Evolutionary conservation across 2,329 filamentous ascomycete genomes (phyloP), one percentile per base, ranked within the genome.

Genomic region (Fusarium sp.): DNA sequence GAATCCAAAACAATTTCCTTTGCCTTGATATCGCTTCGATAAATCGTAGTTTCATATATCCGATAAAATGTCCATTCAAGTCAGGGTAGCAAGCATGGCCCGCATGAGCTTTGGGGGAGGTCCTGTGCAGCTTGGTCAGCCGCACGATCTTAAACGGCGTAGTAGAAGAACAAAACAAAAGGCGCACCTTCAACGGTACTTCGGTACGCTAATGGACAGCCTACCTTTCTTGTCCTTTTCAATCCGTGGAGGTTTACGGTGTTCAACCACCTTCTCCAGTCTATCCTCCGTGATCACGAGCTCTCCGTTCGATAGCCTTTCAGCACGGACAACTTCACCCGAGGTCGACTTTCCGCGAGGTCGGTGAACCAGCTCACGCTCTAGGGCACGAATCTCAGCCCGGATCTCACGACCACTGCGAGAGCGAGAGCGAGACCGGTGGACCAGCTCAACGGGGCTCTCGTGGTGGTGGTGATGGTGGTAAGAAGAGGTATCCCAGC

Each of bases 191-290:
- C 82, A 87, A 82, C 85, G 88, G 82, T 90, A 87, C 84, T 90
- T 90, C 77, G 92, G 92, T 82, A 93, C 88, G 85, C 92, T 93
- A 84, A 95, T 90, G 86, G 91, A 89, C 90, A 96, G 91, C 92
- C 91, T 96, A 97, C 95, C 94, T 94, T 93, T 96, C 86, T 92
- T 92, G 84, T 98, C 94, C 86, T 92, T 94, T 83, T 94, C 92
- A 75, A 97, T 90, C 74, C 92, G 86, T 68, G 92, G 84, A 57
- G 88, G 88, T 78, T 83, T 87, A 76, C 82, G 82, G 51, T 84
- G 82, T 74, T 87, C 85, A 70, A 87, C 83, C 54, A 88, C 79
- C 75, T 81, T 84, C 79, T 90, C 87, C 70, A 90, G 80, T 74
- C 84, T 79, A 72, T 90, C 86, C 81, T 89, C 86, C 68, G 90